Percentiles rank a stretch among this genome's conserved stretches.
phyloP scores from a whole-genome alignment of 768 basidiomycete species.

The Rickenella mellea region DNA sequence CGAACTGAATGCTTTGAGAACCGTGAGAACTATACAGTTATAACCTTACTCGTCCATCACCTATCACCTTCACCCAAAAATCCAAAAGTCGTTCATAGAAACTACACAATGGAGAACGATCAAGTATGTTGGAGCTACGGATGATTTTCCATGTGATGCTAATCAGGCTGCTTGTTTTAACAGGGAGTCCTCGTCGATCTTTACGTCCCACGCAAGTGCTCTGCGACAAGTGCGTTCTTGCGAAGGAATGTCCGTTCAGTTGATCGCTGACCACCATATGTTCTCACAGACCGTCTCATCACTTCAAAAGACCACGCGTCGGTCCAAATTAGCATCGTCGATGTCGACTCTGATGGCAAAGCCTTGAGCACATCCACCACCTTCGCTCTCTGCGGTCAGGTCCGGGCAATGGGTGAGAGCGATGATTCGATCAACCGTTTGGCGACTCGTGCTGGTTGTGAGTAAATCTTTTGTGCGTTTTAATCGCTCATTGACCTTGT shows the following conservation, averaged over 20 bases:
- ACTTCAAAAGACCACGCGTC: conserved; percentile 99
- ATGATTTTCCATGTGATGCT: not conserved
- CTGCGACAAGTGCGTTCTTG: conserved; percentile 81
- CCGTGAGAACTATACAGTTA: no score
- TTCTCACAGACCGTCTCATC: conserved; percentile 79
- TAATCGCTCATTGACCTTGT: not conserved
- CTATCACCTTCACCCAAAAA: no score
- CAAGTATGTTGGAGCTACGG: conserved; percentile 41
- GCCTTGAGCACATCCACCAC: conserved; percentile 75
- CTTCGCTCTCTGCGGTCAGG: conserved; percentile 90
- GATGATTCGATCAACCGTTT: conserved; percentile 96
- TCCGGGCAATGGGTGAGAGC: conserved; percentile 90
- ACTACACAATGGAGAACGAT: conserved; percentile 92
- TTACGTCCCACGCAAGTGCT: conserved; percentile 99
- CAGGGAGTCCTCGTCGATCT: conserved; percentile 99
- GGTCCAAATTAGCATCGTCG: conserved; percentile 90
- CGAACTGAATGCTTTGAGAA: no score
- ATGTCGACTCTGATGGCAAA: conserved; percentile 86
- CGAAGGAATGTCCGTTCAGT: not conserved
- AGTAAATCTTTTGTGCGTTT: conserved; percentile 27
- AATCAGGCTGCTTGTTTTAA: conserved; percentile 6
- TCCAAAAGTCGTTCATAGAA: no score
- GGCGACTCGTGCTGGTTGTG: conserved; percentile 90
- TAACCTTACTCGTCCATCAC: no score
- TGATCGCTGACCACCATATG: conserved; percentile 1